Percentiles rank a stretch among this genome's conserved stretches.
Evolutionary conservation across 805 yeast species (phyloP).

Genomic region (Cyberlindnera suaveolens): DNA sequence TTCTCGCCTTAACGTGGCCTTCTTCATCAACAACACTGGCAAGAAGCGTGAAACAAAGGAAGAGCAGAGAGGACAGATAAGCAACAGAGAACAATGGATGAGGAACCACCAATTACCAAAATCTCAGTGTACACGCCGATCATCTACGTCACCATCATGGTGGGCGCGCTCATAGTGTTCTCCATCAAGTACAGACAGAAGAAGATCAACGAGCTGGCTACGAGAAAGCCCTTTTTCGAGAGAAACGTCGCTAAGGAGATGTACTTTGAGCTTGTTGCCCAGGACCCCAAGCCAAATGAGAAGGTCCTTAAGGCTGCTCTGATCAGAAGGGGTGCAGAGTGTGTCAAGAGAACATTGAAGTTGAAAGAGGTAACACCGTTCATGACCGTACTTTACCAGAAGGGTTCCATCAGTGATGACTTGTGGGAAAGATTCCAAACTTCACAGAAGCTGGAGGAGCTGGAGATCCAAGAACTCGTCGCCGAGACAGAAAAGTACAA

Average conservation of each 20-base stretch:
- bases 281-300: conserved; percentile 60
- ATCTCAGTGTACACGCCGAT: conserved; percentile 67
- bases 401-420: conserved; percentile 89
- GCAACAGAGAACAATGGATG: conserved; percentile 7
- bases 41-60: too few species aligned
- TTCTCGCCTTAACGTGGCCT: too few species aligned
- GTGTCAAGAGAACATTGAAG: conserved; percentile 75
- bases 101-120: conserved; percentile 8
- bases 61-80: too few species aligned
- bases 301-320: conserved; percentile 68
- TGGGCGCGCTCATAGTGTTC: conserved; percentile 62
- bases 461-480: conserved; percentile 73
- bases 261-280: conserved; percentile 51
- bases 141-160: conserved; percentile 62
- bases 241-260: conserved; percentile 61
- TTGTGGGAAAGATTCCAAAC: conserved; percentile 73
- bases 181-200: conserved; percentile 63
- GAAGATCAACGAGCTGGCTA: conserved; percentile 40
- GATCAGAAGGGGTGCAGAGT: conserved; percentile 75
- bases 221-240: conserved; percentile 67
- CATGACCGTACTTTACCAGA: conserved; percentile 68
- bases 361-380: conserved; percentile 72
- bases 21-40: too few species aligned
- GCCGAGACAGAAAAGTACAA: conserved; percentile 67
- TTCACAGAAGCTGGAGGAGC: conserved; percentile 70